Base-by-base conservation (phyloP, 306 rosid genomes). In the Prunus padus region DNA sequence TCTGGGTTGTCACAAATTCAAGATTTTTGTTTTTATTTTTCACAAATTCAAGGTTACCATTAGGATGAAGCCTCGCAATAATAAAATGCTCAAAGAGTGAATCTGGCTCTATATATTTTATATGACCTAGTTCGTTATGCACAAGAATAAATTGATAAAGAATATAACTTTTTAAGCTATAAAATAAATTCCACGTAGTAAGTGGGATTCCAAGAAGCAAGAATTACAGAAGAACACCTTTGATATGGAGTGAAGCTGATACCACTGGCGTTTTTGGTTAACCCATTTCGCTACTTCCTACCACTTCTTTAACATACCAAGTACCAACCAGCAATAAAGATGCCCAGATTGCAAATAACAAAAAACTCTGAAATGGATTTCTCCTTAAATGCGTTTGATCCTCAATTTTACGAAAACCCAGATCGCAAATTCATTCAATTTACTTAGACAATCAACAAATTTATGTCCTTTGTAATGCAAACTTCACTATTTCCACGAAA, bases 181-280 rank as follows among this genome's bases (percentile, higher is more conserved):
- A n/a, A n/a, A n/a, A n/a, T n/a, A n/a, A n/a, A n/a, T n/a, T n/a
- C n/a, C n/a, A n/a, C n/a, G n/a, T n/a, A n/a, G n/a, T n/a, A n/a
- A 26, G 28, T 26, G 28, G 28, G 28, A 26, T 26, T 26, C 28
- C 28, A 26, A 2, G 2, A 26, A 26, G 20, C 15, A 60, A 62
- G 67, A 26, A 68, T 59, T 65, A 60, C 57, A 51, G 45, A 54
- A 70, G 78, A 85, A 78, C 84, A 94, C 97, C 97, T 65, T 66
- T 77, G 89, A 69, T 84, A 83, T 91, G 82, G 98, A 88, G 87
- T 91, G 93, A 81, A 87, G 89, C 87, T 65, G 97, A 88, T 88
- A 88, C 98, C 98, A 94, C 90, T 91, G 97, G 46, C 98, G 92
- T 87, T 94, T 94, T 78, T 94, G 97, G 80, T 91, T 85, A 74